These are phyloP conservation scores for Cantharellus anzutake DNA, from an alignment of 768 basidiomycete genomes.

Conservation along the genomic window DNA sequence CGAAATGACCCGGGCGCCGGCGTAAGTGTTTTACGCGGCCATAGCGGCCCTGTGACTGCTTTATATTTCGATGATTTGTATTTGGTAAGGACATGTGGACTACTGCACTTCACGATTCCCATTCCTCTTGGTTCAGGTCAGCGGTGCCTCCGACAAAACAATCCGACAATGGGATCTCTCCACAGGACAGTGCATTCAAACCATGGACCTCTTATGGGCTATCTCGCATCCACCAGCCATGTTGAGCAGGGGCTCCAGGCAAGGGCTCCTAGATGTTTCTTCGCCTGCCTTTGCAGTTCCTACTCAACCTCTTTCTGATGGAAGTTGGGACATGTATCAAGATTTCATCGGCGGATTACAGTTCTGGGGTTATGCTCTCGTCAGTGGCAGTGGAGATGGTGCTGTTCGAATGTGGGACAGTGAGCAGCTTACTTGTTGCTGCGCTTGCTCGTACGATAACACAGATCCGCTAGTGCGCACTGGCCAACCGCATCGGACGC, in stretches of 20 bases:
- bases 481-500: constrained; percentile 85
- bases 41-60: constrained; percentile 80
- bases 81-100: constrained; percentile 33
- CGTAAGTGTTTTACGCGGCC: constrained; percentile 49
- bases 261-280: constrained; percentile 17
- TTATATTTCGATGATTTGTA: constrained; percentile 93
- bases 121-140: constrained; percentile 39
- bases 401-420: constrained; percentile 99
- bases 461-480: constrained; percentile 57
- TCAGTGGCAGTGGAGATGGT: constrained; percentile 93
- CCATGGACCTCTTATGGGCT: constrained; percentile 99
- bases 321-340: constrained; percentile 86
- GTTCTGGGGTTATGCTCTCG: constrained; percentile 96
- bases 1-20: neutral
- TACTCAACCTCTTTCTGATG: constrained; percentile 75
- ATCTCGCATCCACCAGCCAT: constrained; percentile 56
- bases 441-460: neutral
- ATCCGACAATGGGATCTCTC: constrained; percentile 95
- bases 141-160: constrained; percentile 95
- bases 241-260: constrained; percentile 24
- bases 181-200: constrained; percentile 95
- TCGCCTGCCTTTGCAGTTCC: constrained; percentile 59
- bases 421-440: constrained; percentile 25
- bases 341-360: constrained; percentile 97
- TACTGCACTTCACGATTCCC: constrained; percentile 8